Conservation (phyloP, 1,284 basidiomycete genomes). For the Xerocomus minutiporus region DNA sequence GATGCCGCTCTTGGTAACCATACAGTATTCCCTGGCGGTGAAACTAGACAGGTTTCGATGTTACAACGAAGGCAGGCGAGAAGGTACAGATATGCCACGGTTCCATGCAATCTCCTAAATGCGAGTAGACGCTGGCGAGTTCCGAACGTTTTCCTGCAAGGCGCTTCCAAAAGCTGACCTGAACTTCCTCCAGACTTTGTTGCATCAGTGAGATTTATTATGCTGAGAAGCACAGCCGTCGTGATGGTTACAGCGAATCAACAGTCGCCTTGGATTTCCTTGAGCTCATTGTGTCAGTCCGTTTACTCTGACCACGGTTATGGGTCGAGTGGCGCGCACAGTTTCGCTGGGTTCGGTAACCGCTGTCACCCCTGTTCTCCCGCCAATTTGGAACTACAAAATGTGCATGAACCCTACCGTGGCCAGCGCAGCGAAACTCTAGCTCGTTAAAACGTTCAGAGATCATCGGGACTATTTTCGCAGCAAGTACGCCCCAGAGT, state of each 20-base stretch:
- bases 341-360: neutral
- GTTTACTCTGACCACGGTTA: constrained; percentile 1
- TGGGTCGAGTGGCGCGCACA: neutral
- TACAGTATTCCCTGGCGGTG: constrained; percentile 4
- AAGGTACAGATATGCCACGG: constrained; percentile 14
- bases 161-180: constrained; percentile 12
- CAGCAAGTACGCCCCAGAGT: constrained; percentile 16
- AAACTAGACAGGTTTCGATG: constrained; percentile 17
- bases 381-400: neutral
- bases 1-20: constrained; percentile 14
- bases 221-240: constrained; percentile 22
- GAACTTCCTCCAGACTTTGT: constrained; percentile 26
- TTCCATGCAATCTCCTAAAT: constrained; percentile 14
- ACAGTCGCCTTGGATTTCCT: constrained; percentile 4
- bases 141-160: constrained; percentile 17
- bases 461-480: constrained; percentile 9
- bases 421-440: neutral
- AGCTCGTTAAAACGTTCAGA: constrained; percentile 10
- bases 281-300: neutral
- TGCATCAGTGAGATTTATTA: constrained; percentile 27
- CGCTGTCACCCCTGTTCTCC: neutral
- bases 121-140: constrained; percentile 19
- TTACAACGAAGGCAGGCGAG: constrained; percentile 24
- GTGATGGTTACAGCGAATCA: constrained; percentile 29
- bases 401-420: neutral